Evolutionary conservation across 495 filamentous ascomycete species (phyloP).

Genomic region (Penicillium ucsense): DNA sequence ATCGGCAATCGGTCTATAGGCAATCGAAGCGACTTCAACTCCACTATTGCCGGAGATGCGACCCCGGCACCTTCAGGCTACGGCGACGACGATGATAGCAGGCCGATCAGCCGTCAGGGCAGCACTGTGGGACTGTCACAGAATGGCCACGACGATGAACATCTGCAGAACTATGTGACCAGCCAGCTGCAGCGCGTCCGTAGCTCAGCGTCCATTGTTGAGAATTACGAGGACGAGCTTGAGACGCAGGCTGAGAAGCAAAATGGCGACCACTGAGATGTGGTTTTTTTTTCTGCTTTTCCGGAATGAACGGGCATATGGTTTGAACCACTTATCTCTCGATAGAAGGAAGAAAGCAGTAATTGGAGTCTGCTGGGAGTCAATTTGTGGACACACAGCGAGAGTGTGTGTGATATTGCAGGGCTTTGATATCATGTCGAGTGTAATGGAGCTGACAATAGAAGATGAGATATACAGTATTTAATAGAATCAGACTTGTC

Average conservation of each 20-base stretch:
- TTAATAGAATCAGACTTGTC: too few relatives aligned
- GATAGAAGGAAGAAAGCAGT: too few relatives aligned
- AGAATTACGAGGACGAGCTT: conserved; percentile 51
- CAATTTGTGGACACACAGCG: too few relatives aligned
- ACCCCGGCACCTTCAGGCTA: conserved; percentile 17
- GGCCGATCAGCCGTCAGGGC: conserved; percentile 22
- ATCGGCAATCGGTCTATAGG: conserved; percentile 76
- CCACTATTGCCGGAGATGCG: conserved; percentile 20
- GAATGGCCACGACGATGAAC: conserved; percentile 47
- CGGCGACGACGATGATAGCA: conserved; percentile 25
- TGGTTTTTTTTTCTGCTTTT: too few relatives aligned
- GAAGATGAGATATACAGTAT: too few relatives aligned
- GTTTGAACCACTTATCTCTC: too few relatives aligned
- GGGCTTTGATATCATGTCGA: too few relatives aligned
- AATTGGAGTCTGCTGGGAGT: too few relatives aligned
- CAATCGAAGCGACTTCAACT: conserved; percentile 71
- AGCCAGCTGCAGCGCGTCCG: conserved; percentile 58
- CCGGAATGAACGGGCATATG: too few relatives aligned
- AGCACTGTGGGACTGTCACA: conserved; percentile 4
- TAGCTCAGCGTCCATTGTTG: conserved; percentile 37
- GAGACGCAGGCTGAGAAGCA: conserved; percentile 37
- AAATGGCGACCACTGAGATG: conserved; percentile 16
- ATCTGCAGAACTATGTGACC: conserved; percentile 61
- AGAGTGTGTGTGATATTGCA: too few relatives aligned
- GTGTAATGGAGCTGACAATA: too few relatives aligned